Conservation (phyloP, 1,139 yeast species). For the Blastobotrys elegans region DNA sequence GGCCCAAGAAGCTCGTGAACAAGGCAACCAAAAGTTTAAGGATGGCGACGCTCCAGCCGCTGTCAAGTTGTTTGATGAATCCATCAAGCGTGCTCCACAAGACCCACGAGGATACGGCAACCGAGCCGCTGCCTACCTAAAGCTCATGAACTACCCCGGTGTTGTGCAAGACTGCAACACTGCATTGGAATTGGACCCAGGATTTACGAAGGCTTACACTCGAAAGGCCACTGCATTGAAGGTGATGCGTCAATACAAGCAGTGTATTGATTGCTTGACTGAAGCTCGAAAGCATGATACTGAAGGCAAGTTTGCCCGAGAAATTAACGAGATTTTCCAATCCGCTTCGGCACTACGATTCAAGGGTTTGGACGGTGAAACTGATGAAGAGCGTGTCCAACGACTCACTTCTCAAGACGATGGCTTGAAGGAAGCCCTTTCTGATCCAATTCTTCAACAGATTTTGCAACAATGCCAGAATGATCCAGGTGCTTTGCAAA, state of each 20-base stretch:
- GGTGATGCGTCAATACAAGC: slow-evolving; percentile 82
- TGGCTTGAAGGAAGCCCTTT: slow-evolving; percentile 82
- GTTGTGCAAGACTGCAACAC: slow-evolving; percentile 87
- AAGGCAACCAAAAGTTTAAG: slow-evolving; percentile 85
- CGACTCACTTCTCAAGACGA: slow-evolving; percentile 65
- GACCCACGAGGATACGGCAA: slow-evolving; percentile 97
- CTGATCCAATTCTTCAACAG: slow-evolving; percentile 96
- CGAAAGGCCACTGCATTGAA: slow-evolving; percentile 95
- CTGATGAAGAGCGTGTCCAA: slow-evolving; percentile 84
- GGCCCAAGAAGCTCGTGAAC: slow-evolving; percentile 92
- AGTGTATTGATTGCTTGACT: slow-evolving; percentile 76
- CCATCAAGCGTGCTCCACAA: slow-evolving; percentile 91
- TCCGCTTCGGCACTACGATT: slow-evolving; percentile 80
- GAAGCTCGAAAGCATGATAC: slow-evolving; percentile 72
- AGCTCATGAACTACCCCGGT: slow-evolving; percentile 95
- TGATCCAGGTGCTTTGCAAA: slow-evolving; percentile 95
- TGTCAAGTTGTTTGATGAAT: slow-evolving; percentile 89
- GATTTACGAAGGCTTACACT: slow-evolving; percentile 88
- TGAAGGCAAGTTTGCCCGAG: slow-evolving; percentile 58
- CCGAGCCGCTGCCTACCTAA: slow-evolving; percentile 95
- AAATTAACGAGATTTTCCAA: slow-evolving; percentile 76
- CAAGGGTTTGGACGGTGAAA: slow-evolving; percentile 78
- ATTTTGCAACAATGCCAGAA: slow-evolving; percentile 91
- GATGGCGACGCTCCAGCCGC: slow-evolving; percentile 97
- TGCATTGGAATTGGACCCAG: slow-evolving; percentile 85